Base-by-base conservation (phyloP, 441 rosid species). In the Euphorbia corollata region DNA sequence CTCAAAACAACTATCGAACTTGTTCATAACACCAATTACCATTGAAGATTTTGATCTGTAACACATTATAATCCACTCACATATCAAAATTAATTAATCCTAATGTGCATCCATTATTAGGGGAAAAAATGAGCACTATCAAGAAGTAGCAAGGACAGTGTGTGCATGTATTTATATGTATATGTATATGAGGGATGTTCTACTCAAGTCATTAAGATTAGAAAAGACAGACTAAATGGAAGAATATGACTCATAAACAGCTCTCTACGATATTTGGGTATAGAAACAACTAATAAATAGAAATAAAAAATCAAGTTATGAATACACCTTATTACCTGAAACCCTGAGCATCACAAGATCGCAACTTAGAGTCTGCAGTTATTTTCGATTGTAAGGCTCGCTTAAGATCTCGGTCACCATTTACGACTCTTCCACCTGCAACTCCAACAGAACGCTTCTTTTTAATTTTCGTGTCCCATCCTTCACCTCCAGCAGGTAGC, bases 401-500 rank as follows among this genome's bases (percentile, higher is more conserved):
- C 74, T 88, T 86, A 63, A 77, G 15, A 32, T 83, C 88, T 66
- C 79, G 88, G 64, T 89, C 95, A 84, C 79, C 70, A 71, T 76
- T 80, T 60, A 82, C 43, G 74, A 80, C 75, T 83, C 96, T 83
- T 71, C 73, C 79, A 59, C 87, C 84, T 64, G 88, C 84, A 71
- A 88, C 74, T 59, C 89, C 91, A 80, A 87, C 90, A 78, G 99
- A 93, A 59, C 96, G 89, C 77, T 86, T 93, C 79, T 88, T 85
- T 80, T 89, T 93, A 84, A 84, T 87, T 82, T 84, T 93, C 68
- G 82, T 86, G 61, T 91, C 99, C 97, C 99, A 91, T 74, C 86
- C 92, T 73, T 93, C 99, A 69, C 95, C 90, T 63, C 86, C 92
- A 67, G 86, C 82, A 53, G 95, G 90, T 75, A 93, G 75, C 78